Base-by-base conservation (phyloP, 257 asterid genomes). In the Solanum infundibuliforme region DNA sequence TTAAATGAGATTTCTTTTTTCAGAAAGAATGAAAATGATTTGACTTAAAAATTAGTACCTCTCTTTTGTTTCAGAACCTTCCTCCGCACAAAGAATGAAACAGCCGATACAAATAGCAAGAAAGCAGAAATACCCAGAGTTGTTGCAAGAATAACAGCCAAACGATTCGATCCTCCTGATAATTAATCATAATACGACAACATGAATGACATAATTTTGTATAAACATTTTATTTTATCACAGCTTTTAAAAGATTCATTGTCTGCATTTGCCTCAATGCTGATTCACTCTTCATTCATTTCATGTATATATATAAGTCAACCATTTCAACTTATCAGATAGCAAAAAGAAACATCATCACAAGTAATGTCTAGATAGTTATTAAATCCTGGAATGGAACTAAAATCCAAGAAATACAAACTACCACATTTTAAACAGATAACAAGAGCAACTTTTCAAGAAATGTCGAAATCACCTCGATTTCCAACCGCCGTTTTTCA, bases 81-180 rank as follows among this genome's bases (percentile, higher is more conserved):
- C 87, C 86, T 93, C 88, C 90, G 87, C 10, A 34, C 98, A 48
- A 91, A 88, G 85, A 88, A 88, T 34, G 93, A 87, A 79, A 92
- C 68, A 12, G 89, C 48, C 52, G 91, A 90, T 83, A 88, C 81
- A 20, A 73, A 34, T 73, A 73, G 27, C 81, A 73, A 74, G 48
- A 88, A 89, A 84, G 96, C 94, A 34, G 88, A 36, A 23, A 90
- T 88, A 82, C 90, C 93, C 89, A 25, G 83, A 31, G 90, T 88
- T 68, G 96, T 87, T 41, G 93, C 92, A 25, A 94, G 89, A 83
- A 93, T 91, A 31, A 88, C 87, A 25, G 93, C 93, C 88, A 88
- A 91, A 20, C 85, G 93, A 62, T 62, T 90, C 32, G 95, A 90
- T 58, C 91, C 72, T 41, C 94, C 98, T 93, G 58, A 41, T 48